Evolutionary conservation across 352 stramenopile species (phyloP), one percentile per base, ranked within the genome.

Genomic region (Globisporangium acanthophoron): DNA sequence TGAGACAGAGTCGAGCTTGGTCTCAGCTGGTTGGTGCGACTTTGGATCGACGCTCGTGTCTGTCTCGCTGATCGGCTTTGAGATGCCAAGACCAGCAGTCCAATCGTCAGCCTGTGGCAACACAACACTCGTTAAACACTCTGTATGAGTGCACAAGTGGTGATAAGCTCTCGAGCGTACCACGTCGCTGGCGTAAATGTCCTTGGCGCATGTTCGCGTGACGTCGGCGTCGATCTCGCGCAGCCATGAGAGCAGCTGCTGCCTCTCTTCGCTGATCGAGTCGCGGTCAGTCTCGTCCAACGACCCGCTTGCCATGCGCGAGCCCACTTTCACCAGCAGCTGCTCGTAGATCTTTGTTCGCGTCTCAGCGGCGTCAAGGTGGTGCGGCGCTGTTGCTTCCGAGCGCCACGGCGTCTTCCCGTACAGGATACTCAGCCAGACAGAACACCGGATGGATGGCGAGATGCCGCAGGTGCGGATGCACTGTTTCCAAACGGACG

Each of bases 181-280:
- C 43, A 62, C 54, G n/a, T 70, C 65, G 16, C 65, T 63, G 27
- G 57, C 70, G 49, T 87, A 77, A 5, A 80, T 79, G 13, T 71
- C 73, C 24, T 76, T 84, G 58, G 82, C 72, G 59, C 79, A 90
- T 13, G 83, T 93, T 11, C 83, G 78, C 6, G 77, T 72, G 20
- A 93, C 84, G 62, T 93, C 84, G 12, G 91, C 76, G 56, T 93
- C 84, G 43, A 93, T 93, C 65, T 93, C 80, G 18, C 78, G 77
- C 9, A 93, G 76, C 84, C 80, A 93, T 27, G 73, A 62, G 13
- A 85, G 62, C 15, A 88, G 62, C n/a, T 83, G 77, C 16, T 69
- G 40, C 27, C 77, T 67, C 35, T 90, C 78, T 52, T 81, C 67
- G 56, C 67, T 73, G 15, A 62, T 55, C 21, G 51, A 51, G 33